phyloP scores from a whole-genome alignment of 2,329 filamentous ascomycete species.

The Ceratocystis colombiana region DNA sequence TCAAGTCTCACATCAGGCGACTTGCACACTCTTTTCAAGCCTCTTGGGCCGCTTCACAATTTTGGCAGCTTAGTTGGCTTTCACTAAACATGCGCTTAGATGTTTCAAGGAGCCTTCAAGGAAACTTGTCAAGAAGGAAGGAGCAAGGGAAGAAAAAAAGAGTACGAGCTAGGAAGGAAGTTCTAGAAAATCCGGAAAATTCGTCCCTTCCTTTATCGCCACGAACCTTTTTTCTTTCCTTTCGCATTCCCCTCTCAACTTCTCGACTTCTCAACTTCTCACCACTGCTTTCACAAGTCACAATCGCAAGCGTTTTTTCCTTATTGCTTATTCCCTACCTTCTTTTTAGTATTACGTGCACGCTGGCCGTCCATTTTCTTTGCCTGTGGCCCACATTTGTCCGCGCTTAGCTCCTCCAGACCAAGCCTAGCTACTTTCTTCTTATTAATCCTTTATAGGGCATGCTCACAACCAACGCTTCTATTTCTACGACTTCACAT shows the following conservation, averaged over 20 bases:
- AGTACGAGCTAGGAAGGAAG: neutral
- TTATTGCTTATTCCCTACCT: neutral
- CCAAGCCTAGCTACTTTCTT: neutral
- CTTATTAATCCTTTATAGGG: constrained; percentile 14
- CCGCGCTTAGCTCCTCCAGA: constrained; percentile 12
- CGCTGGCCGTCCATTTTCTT: constrained; percentile 6
- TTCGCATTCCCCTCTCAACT: neutral
- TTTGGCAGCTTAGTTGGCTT: neutral
- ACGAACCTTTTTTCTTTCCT: constrained; percentile 10
- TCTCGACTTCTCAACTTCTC: neutral
- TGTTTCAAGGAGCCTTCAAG: constrained; percentile 23
- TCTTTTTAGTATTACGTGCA: constrained; percentile 4
- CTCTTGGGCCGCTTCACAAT: too few species aligned
- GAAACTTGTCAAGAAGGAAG: constrained; percentile 12
- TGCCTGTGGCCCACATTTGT: neutral
- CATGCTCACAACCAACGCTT: neutral
- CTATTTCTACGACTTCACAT: neutral
- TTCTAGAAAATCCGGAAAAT: neutral
- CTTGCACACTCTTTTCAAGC: too few species aligned
- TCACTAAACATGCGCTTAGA: constrained; percentile 18
- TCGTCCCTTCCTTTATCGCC: neutral
- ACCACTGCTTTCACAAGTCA: neutral
- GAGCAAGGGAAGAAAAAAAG: neutral
- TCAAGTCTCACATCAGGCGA: neutral
- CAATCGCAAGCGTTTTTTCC: neutral